Conservation (phyloP, 257 asterid species). For the Gentiana straminea region DNA sequence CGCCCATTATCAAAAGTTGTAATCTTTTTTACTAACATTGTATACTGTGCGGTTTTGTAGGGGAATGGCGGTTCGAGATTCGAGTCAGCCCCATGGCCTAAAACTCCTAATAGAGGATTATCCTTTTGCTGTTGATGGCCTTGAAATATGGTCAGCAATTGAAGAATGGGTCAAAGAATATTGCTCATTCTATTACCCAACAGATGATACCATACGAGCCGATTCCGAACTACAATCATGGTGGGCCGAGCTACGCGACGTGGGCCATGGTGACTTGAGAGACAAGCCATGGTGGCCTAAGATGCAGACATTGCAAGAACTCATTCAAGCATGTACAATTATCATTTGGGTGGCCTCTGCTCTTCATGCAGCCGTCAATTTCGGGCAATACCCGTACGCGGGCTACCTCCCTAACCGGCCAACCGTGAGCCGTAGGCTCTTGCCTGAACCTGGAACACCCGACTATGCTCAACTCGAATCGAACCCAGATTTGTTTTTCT, state of each 20-base stretch:
- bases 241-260: conserved; percentile 71
- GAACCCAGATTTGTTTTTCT: conserved; percentile 39
- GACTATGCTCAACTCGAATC: conserved; percentile 48
- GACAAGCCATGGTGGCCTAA: conserved; percentile 67
- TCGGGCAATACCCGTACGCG: conserved; percentile 69
- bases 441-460: conserved; percentile 47
- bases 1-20: background rate
- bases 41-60: conserved; percentile 18
- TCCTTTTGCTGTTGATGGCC: conserved; percentile 75
- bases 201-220: conserved; percentile 21
- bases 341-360: conserved; percentile 78
- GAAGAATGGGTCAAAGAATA: conserved; percentile 57
- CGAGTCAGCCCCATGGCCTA: conserved; percentile 44
- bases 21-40: background rate
- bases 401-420: conserved; percentile 84
- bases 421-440: conserved; percentile 53
- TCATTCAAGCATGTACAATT: conserved; percentile 43
- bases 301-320: conserved; percentile 43
- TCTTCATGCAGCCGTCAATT: conserved; percentile 78
- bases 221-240: conserved; percentile 66
- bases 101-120: conserved; percentile 60
- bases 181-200: conserved; percentile 38
- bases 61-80: conserved; percentile 61
- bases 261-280: conserved; percentile 62
- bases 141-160: conserved; percentile 69